Evolutionary conservation across 768 basidiomycete genomes (phyloP).

Genomic region (Ephemerocybe angulata): DNA sequence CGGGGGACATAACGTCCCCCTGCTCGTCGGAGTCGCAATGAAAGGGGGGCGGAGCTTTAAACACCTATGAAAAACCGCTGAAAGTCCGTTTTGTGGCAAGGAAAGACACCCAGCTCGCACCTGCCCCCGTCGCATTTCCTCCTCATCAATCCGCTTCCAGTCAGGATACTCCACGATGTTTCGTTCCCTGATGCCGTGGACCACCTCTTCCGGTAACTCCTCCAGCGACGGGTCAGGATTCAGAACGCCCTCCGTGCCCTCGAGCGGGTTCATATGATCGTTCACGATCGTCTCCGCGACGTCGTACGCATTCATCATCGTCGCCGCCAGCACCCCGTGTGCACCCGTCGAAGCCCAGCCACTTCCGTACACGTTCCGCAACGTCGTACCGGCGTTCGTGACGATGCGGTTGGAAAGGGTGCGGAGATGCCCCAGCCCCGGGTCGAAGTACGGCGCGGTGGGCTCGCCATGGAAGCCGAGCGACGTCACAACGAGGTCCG

Average conservation of each 20-base stretch:
- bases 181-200: constrained; percentile 35
- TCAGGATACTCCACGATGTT: constrained; percentile 60
- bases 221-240: constrained; percentile 40
- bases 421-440: constrained; percentile 52
- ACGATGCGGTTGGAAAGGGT: constrained; percentile 49
- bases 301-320: constrained; percentile 89
- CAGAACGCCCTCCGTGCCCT: constrained; percentile 17
- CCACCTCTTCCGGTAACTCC: constrained; percentile 45
- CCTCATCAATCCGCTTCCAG: constrained; percentile 73
- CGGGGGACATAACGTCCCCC: too few species aligned
- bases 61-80: too few species aligned
- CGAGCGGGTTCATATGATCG: constrained; percentile 39
- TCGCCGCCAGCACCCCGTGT: constrained; percentile 84
- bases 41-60: too few species aligned
- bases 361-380: constrained; percentile 77
- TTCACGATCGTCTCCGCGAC: constrained; percentile 68
- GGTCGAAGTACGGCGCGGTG: constrained; percentile 54
- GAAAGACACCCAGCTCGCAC: too few species aligned
- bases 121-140: constrained; percentile 63
- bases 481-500: constrained; percentile 82
- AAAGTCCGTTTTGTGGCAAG: too few species aligned
- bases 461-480: constrained; percentile 82
- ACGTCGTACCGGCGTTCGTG: constrained; percentile 27
- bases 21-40: too few species aligned
- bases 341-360: constrained; percentile 95